These are phyloP conservation scores for Vitis hybrid DNA, from an alignment of 177 flowering plant species.

Conservation along the genomic window DNA sequence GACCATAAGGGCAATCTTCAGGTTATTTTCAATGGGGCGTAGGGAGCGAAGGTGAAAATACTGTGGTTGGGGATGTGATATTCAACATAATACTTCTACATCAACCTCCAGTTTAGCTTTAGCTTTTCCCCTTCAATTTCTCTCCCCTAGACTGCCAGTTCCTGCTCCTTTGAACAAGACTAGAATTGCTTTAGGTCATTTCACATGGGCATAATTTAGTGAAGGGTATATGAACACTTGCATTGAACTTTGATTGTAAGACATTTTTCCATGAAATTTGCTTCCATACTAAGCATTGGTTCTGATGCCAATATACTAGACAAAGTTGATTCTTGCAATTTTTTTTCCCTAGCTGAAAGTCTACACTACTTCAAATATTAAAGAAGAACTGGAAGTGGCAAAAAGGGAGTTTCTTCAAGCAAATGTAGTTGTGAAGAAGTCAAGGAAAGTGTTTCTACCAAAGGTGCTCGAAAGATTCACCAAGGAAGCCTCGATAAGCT, in stretches of 20 bases:
- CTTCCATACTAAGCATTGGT: background rate
- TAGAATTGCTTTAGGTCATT: too few relatives aligned
- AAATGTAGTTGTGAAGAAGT: conserved; percentile 68
- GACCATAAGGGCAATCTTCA: too few relatives aligned
- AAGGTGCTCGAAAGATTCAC: conserved; percentile 67
- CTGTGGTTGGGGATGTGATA: too few relatives aligned
- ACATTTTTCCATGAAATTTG: background rate
- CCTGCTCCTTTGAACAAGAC: too few relatives aligned
- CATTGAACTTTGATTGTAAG: background rate
- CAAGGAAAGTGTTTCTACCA: conserved; percentile 71
- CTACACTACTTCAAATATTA: conserved; percentile 58
- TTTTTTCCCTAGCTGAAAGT: conserved; percentile 51
- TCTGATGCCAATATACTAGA: background rate
- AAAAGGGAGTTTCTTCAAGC: conserved; percentile 72
- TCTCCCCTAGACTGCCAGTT: too few relatives aligned
- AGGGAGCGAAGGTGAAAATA: too few relatives aligned
- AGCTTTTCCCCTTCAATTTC: too few relatives aligned
- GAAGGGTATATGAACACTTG: background rate
- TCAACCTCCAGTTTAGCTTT: too few relatives aligned
- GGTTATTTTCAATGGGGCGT: too few relatives aligned
- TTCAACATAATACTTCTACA: too few relatives aligned
- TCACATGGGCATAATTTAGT: too few relatives aligned
- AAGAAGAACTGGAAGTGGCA: conserved; percentile 64
- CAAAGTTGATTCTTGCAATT: background rate
- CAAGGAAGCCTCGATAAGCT: conserved; percentile 52